phyloP scores from a whole-genome alignment of 106 monocot species.

The Iris macrosiphon region DNA sequence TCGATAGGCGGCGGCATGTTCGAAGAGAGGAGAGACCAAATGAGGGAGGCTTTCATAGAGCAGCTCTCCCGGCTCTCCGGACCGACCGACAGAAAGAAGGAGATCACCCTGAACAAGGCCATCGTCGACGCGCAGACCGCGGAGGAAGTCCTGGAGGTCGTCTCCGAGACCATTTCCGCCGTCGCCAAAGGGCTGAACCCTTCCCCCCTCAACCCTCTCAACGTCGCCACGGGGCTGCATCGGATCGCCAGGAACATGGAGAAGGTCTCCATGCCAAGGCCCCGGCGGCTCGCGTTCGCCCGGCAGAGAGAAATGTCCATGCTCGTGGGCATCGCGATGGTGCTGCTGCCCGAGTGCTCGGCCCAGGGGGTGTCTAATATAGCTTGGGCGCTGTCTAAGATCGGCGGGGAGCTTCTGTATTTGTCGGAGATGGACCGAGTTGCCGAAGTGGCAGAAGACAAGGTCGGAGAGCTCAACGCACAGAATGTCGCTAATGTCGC shows the following conservation, averaged over 20 bases:
- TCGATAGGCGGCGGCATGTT: conserved; percentile 63
- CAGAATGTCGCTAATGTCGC: conserved; percentile 96
- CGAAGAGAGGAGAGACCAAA: conserved; percentile 56
- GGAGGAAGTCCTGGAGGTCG: conserved; percentile 71
- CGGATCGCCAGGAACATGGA: conserved; percentile 99
- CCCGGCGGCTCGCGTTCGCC: conserved; percentile 63
- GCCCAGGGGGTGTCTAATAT: conserved; percentile 92
- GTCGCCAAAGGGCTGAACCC: conserved; percentile 89
- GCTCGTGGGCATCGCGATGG: conserved; percentile 95
- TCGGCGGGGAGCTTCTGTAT: conserved; percentile 89
- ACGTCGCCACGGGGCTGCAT: conserved; percentile 82
- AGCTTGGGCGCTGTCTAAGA: conserved; percentile 91
- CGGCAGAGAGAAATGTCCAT: conserved; percentile 89
- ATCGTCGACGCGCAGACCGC: conserved; percentile 78
- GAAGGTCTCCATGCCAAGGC: conserved; percentile 66
- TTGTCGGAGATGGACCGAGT: conserved; percentile 93
- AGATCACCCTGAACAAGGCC: conserved; percentile 59
- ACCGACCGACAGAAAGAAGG: conserved; percentile 75
- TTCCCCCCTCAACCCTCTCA: conserved; percentile 82
- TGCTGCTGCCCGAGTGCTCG: conserved; percentile 69
- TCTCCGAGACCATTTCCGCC: conserved; percentile 49
- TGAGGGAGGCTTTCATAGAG: conserved; percentile 57
- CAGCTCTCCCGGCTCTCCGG: conserved; percentile 69
- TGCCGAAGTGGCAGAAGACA: conserved; percentile 64
- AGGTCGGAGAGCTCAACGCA: conserved; percentile 72